phyloP scores from a whole-genome alignment of 2,329 filamentous ascomycete genomes.

The Rutstroemia sydowiana region DNA sequence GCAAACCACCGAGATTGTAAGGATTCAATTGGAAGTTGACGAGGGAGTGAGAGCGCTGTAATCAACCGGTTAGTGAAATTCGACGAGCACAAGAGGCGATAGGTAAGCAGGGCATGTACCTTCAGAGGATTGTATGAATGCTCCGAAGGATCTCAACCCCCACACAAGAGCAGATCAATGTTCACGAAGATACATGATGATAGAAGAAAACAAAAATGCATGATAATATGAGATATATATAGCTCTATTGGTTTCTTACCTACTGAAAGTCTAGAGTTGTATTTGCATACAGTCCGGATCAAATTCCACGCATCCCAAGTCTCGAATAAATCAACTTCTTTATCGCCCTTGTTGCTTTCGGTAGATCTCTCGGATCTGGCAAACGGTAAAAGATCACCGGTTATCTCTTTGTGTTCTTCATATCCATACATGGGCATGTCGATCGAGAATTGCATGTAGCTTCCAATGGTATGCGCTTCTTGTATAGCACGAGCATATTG shows the following conservation, averaged over 20 bases:
- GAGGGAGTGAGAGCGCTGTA: slow-evolving; percentile 45
- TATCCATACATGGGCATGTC: slow-evolving; percentile 79
- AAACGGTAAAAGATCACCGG: slow-evolving; percentile 27
- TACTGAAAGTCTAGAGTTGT: slow-evolving; percentile 71
- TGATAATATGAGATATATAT: slow-evolving; percentile 11
- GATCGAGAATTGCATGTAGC: slow-evolving; percentile 72
- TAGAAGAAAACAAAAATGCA: not conserved
- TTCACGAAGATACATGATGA: slow-evolving; percentile 4
- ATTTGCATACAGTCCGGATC: slow-evolving; percentile 78
- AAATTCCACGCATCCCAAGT: slow-evolving; percentile 93
- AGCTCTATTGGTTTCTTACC: slow-evolving; percentile 52
- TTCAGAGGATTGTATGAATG: slow-evolving; percentile 20
- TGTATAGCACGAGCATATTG: slow-evolving; percentile 81
- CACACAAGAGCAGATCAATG: not conserved
- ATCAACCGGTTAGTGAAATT: slow-evolving; percentile 16
- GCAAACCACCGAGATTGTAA: slow-evolving; percentile 63
- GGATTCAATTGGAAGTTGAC: slow-evolving; percentile 49
- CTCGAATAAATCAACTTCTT: slow-evolving; percentile 61
- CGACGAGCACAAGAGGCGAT: not conserved
- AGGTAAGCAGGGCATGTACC: slow-evolving; percentile 20
- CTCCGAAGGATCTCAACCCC: slow-evolving; percentile 26
- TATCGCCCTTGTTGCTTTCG: slow-evolving; percentile 32
- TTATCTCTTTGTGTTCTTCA: slow-evolving; percentile 40
- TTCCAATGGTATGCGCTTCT: slow-evolving; percentile 67
- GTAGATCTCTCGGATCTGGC: slow-evolving; percentile 28